phyloP scores from a whole-genome alignment of 805 yeast genomes.

The Sugiyamaella americana region DNA sequence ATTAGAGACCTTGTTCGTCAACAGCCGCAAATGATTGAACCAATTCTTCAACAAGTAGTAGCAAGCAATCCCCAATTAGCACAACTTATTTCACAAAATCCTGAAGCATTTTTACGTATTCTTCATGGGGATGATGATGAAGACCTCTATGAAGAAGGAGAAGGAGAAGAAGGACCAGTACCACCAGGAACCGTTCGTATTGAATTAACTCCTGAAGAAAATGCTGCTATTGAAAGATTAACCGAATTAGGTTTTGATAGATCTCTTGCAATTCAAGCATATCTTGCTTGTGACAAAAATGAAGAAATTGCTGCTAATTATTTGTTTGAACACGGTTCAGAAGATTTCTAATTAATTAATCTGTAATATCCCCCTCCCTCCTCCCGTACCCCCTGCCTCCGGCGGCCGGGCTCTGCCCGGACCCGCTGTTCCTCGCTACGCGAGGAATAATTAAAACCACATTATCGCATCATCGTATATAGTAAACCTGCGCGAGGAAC shows the following conservation, averaged over 20 bases:
- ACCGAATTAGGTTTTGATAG: conserved; percentile 93
- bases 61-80: conserved; percentile 81
- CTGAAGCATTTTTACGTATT: conserved; percentile 80
- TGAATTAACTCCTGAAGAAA: conserved; percentile 71
- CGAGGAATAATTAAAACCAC: too few species aligned
- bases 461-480: too few species aligned
- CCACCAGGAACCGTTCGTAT: conserved; percentile 44
- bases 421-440: too few species aligned
- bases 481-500: too few species aligned
- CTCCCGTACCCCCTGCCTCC: not conserved
- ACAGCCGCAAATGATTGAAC: conserved; percentile 84
- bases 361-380: not conserved
- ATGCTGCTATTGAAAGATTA: conserved; percentile 80
- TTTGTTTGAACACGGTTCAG: conserved; percentile 49
- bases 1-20: conserved; percentile 74
- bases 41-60: conserved; percentile 74
- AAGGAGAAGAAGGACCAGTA: conserved; percentile 26
- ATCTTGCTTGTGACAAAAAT: conserved; percentile 95
- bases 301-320: conserved; percentile 95
- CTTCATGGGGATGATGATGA: conserved; percentile 53
- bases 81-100: conserved; percentile 54
- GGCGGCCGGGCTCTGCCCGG: not conserved
- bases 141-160: conserved; percentile 41
- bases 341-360: conserved; percentile 7
- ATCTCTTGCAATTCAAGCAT: conserved; percentile 81